Conservation (phyloP, 2,329 filamentous ascomycete genomes). For the Ophiostoma sp. region DNA sequence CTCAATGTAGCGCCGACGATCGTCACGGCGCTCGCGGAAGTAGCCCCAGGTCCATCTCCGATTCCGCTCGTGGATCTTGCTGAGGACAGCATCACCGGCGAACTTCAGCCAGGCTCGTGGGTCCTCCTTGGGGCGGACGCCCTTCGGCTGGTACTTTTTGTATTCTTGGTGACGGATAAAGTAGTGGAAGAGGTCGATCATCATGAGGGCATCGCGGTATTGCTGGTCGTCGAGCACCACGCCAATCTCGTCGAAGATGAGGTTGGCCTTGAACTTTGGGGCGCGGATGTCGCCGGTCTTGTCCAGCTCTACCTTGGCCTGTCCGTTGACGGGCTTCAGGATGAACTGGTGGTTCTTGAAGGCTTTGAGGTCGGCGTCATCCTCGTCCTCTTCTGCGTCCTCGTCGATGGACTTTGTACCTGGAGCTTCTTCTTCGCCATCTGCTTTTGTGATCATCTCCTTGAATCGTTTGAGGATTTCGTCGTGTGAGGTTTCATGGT, state of each 20-base stretch:
- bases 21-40: slow-evolving; percentile 85
- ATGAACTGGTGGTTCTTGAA: slow-evolving; percentile 75
- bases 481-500: slow-evolving; percentile 55
- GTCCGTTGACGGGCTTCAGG: slow-evolving; percentile 88
- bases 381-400: slow-evolving; percentile 39
- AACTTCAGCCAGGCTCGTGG: slow-evolving; percentile 89
- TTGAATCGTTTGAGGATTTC: slow-evolving; percentile 74
- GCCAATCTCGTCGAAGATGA: slow-evolving; percentile 95
- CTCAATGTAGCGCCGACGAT: slow-evolving; percentile 81
- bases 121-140: slow-evolving; percentile 74
- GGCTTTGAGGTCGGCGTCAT: slow-evolving; percentile 35
- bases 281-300: slow-evolving; percentile 76
- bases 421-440: background rate
- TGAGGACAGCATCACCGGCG: slow-evolving; percentile 79
- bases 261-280: slow-evolving; percentile 81
- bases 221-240: slow-evolving; percentile 97
- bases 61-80: slow-evolving; percentile 93
- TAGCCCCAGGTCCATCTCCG: slow-evolving; percentile 93
- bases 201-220: slow-evolving; percentile 95
- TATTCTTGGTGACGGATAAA: slow-evolving; percentile 98
- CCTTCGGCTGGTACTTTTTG: slow-evolving; percentile 84
- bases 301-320: slow-evolving; percentile 87
- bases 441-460: slow-evolving; percentile 69
- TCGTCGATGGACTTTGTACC: slow-evolving; percentile 38
- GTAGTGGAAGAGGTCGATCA: slow-evolving; percentile 97